Evolutionary conservation across 2,329 filamentous ascomycete genomes (phyloP).

Genomic region (Teratosphaeria gauchensis): DNA sequence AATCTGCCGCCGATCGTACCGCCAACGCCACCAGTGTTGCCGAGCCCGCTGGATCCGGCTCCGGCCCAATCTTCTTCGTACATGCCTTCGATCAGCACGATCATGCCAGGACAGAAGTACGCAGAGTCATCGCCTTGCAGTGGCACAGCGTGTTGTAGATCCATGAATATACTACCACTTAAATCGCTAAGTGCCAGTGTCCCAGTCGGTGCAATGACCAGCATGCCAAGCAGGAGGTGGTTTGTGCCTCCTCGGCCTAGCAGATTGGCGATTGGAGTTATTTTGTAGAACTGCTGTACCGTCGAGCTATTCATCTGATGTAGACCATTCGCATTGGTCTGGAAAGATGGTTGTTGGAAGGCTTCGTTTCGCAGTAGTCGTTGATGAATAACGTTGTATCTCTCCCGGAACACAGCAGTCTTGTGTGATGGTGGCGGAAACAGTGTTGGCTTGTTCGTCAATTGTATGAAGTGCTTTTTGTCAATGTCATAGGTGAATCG

Average conservation of each 20-base stretch:
- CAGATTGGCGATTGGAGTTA: slow-evolving; percentile 73
- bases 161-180: slow-evolving; percentile 77
- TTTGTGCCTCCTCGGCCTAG: slow-evolving; percentile 71
- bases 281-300: slow-evolving; percentile 62
- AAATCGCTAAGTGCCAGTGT: slow-evolving; percentile 74
- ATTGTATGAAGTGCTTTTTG: slow-evolving; percentile 82
- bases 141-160: slow-evolving; percentile 68
- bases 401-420: slow-evolving; percentile 75
- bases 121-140: slow-evolving; percentile 65
- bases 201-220: slow-evolving; percentile 72
- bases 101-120: slow-evolving; percentile 94
- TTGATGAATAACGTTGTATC: slow-evolving; percentile 87
- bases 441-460: slow-evolving; percentile 31
- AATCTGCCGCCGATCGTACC: slow-evolving; percentile 89
- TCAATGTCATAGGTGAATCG: slow-evolving; percentile 62
- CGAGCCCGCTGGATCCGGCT: slow-evolving; percentile 46
- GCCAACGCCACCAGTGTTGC: slow-evolving; percentile 71
- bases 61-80: slow-evolving; percentile 86
- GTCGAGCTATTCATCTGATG: slow-evolving; percentile 50
- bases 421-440: slow-evolving; percentile 73
- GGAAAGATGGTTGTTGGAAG: slow-evolving; percentile 74
- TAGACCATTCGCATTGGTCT: slow-evolving; percentile 39
- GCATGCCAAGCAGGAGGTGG: slow-evolving; percentile 77
- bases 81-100: slow-evolving; percentile 87
- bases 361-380: slow-evolving; percentile 84